Base-by-base conservation (phyloP, 2,329 filamentous ascomycete species). In the Cryphonectria naterciae region DNA sequence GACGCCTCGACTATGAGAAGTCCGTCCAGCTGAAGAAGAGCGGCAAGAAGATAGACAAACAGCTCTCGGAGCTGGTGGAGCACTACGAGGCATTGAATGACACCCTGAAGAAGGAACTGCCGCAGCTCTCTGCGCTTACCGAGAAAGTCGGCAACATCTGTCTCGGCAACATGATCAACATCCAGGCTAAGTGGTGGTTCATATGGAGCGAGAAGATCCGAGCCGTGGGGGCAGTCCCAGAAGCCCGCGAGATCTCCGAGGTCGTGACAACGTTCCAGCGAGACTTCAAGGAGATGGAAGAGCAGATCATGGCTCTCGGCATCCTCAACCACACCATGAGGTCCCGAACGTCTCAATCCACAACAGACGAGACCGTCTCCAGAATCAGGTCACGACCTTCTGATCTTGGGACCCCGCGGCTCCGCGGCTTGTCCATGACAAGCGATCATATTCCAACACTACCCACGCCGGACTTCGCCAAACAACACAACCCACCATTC, bases 51-150 rank as follows among this genome's bases (percentile, higher is more conserved):
- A 86, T 94, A 17, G 95, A 98, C 79, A 92, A 94, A 77, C 96
- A 95, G 79, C 91, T 95, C 4, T 85, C 88, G 22, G 94, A 97
- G 75, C 89, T 92, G 54, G 93, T 94, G 28, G 94, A 97, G 77
- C 92, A 97, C 78, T 99, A 97, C 80, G 88, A 93, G 56, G 94
- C 94, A 10, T 85, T 99, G 72, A 98, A 98, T 78, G 93, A 97
- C 73, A 94, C 95, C 0, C 85, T 98, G 72, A 98, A 97, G 81
- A 92, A 95, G 75, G 95, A 98, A 79, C 86, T 99, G 63, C 95
- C 95, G 1, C 91, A 91, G 78, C 86, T 99, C 22, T 97, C 96
- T 67, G 82, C 84, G 10, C 83, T 96, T 74, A 98, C 95, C 1
- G 93, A 93, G 73, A 92, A 91, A 76, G 85, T 98, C 73, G 94